Conservation (phyloP, 352 stramenopile genomes). For the Phytophthora litchii region DNA sequence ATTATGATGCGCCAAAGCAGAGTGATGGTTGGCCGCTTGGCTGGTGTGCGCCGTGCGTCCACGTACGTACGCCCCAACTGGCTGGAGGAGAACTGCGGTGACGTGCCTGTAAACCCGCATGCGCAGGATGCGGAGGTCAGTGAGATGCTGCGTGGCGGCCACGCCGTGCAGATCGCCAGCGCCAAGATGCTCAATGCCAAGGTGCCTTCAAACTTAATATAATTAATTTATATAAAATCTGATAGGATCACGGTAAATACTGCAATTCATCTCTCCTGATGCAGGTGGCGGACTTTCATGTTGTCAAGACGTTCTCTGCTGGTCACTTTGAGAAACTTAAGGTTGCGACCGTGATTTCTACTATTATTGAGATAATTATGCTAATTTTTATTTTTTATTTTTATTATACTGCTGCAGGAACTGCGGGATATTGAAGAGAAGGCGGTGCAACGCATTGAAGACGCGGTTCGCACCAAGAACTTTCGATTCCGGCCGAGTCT, state of each 20-base stretch:
- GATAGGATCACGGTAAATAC: not conserved
- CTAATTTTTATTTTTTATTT: not conserved
- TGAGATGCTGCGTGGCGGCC: constrained; percentile 75
- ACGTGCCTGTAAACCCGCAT: constrained; percentile 52
- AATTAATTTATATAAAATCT: not conserved
- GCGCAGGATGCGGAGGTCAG: constrained; percentile 52
- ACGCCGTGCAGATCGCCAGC: constrained; percentile 65
- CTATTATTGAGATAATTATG: not conserved
- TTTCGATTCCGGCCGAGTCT: constrained; percentile 80
- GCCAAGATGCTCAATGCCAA: constrained; percentile 53
- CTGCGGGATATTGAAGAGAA: constrained; percentile 56
- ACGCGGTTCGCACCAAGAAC: constrained; percentile 40
- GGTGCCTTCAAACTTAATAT: constrained; percentile 17
- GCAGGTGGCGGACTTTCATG: constrained; percentile 41
- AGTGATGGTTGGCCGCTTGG: constrained; percentile 5
- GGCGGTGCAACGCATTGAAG: constrained; percentile 55
- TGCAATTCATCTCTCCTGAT: too few species aligned
- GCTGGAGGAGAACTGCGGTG: constrained; percentile 69
- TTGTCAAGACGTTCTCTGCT: constrained; percentile 44
- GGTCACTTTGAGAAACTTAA: constrained; percentile 53
- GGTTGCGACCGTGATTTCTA: constrained; percentile 25
- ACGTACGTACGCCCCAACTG: constrained; percentile 45
- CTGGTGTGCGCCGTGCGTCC: constrained; percentile 12
- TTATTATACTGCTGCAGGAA: constrained; percentile 34
- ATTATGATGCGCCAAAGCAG: constrained; percentile 15